Base-by-base conservation (phyloP, 1,284 basidiomycete species). In the Ustilago vetiveriae region DNA sequence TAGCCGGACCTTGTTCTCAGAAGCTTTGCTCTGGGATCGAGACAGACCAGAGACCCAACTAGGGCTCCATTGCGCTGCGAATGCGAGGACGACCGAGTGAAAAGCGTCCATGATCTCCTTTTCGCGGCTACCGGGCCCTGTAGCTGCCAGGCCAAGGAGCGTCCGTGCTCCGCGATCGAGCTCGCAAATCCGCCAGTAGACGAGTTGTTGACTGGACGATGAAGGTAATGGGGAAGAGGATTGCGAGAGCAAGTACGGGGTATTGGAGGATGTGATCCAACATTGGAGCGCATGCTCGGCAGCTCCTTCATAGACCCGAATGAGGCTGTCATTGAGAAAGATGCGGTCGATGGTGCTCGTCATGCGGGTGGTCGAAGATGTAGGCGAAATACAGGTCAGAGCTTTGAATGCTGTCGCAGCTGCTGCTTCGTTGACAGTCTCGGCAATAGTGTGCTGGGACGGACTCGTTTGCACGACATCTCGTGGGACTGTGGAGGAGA, bases 171-270 rank as follows among this genome's bases (percentile, higher is more conserved):
- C 59, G 1, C 59, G 51, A n/a, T 63, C 59, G 4, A 63, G 59
- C 52, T 63, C 59, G 43, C 59, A 63, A 33, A 63, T 63, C 3
- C 59, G 36, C 59, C 59, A 63, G 22, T 63, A 63, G 38, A 51
- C 59, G 23, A 63, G 52, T 22, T 55, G 52, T 36, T 55, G 45
- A 22, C 46, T 51, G 0, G 46, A 19, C 5, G 44, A 13, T 17
- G 51, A 37, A 3, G 35, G 2, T 7, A n/a, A n/a, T n/a, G 39
- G 19, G n/a, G 16, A 3, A 13, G 21, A 9, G 23, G 4, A n/a
- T 32, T 41, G 35, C 36, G 26, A 21, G 9, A 63, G 51, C 52
- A 55, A 41, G 37, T 63, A 63, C 2, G 59, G 52, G 4, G 59
- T 63, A 23, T 63, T 63, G 37, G 59, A 45, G 4, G 51, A 49